Evolutionary conservation across 441 rosid genomes (phyloP), one percentile per base, ranked within the genome.

Genomic region (Adansonia madagascariensis): DNA sequence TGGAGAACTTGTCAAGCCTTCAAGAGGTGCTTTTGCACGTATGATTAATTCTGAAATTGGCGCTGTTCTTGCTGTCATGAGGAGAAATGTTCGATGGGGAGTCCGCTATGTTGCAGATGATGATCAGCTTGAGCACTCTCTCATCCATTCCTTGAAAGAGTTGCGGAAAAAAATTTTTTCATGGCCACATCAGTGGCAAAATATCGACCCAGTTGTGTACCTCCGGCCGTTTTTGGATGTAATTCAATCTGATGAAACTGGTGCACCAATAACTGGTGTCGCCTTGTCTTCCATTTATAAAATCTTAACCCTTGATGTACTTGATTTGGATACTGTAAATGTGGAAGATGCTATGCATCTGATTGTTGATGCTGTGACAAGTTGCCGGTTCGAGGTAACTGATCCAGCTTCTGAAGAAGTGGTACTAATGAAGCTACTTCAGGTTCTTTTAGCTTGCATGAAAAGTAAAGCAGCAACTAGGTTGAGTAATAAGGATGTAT

Each of bases 331-430:
- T 80, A 90, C 97, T 5, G 85, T 89, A 71, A 91, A 90, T 79
- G 94, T 96, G 52, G 92, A 89, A 75, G 95, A 90, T 66, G 96
- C 98, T 46, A 87, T 96, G 97, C 93, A 86, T 77, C 77, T 92
- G 79, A 86, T 96, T 31, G 97, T 96, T 74, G 94, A 96, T 83
- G 92, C 97, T 8, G 94, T 94, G 57, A 91, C 91, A 20, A 90
- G 95, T 78, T 94, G 99, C 68, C 90, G 98, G 72, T 96, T 96
- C 63, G 99, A 96, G 88, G 95, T 94, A 74, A 96, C 97, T 57
- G 99, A 96, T 87, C 97, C 99, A 35, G 94, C 92, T 43, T 92
- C 99, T 0, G 99, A 96, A 84, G 99, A 96, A 86, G 98, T 94
- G 71, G 99, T 96, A 78, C 80, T 94, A 79, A 94, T 91, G 99